phyloP scores from a whole-genome alignment of 2,329 filamentous ascomycete species.

The Xylaria sp. region DNA sequence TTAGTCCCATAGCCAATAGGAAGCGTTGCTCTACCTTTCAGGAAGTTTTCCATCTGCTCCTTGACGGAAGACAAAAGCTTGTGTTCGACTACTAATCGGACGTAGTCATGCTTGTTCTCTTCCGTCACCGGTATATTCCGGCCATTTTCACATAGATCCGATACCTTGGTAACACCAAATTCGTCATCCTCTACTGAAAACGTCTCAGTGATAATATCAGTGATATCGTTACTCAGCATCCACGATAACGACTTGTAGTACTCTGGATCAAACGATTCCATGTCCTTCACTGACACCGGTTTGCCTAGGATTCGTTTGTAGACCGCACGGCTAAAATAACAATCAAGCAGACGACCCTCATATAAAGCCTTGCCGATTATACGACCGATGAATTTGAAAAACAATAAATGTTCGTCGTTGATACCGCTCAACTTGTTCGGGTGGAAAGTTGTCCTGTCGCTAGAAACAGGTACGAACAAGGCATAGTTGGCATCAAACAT shows the following conservation, averaged over 20 bases:
- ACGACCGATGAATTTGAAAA: conserved; percentile 99
- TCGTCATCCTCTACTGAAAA: conserved; percentile 95
- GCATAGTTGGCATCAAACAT: conserved; percentile 99
- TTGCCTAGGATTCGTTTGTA: conserved; percentile 98
- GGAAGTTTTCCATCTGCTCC: conserved; percentile 92
- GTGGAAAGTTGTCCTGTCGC: conserved; percentile 98
- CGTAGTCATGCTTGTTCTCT: conserved; percentile 98
- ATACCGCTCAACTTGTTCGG: conserved; percentile 93
- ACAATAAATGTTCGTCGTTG: conserved; percentile 95
- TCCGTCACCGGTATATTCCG: conserved; percentile 94
- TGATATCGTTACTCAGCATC: conserved; percentile 99
- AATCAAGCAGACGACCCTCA: conserved; percentile 94
- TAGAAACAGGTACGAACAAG: conserved; percentile 94
- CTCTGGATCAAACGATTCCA: conserved; percentile 97
- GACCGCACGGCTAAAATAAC: conserved; percentile 97
- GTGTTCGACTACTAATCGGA: conserved; percentile 93
- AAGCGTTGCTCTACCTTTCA: conserved; percentile 71
- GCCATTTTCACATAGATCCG: conserved; percentile 88
- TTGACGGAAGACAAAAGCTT: conserved; percentile 91
- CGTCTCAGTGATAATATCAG: conserved; percentile 95
- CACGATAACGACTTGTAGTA: conserved; percentile 99
- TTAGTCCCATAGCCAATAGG: conserved; percentile 17
- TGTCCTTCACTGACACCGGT: conserved; percentile 96
- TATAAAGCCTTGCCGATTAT: conserved; percentile 99
- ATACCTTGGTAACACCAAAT: conserved; percentile 88